Conservation (phyloP, 1,284 basidiomycete genomes). For the Cryptococcus sp. region DNA sequence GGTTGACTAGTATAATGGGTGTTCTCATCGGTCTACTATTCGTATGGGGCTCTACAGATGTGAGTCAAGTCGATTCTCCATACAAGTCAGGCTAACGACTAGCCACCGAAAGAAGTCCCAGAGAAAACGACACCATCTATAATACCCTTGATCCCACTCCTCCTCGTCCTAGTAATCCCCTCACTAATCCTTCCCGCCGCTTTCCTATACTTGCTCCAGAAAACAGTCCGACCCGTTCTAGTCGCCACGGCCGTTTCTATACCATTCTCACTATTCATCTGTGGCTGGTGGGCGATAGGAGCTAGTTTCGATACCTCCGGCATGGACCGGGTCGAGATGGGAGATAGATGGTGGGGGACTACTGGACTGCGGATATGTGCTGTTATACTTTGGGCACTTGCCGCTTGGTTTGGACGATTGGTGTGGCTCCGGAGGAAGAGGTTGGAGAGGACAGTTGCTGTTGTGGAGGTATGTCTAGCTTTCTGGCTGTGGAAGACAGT, state of each 20-base stretch:
- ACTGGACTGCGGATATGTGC: slow-evolving; percentile 70
- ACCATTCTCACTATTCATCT: slow-evolving; percentile 72
- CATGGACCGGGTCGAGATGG: slow-evolving; percentile 60
- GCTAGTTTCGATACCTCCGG: slow-evolving; percentile 83
- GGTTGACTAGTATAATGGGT: slow-evolving; percentile 36
- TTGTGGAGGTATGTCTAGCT: slow-evolving; percentile 56
- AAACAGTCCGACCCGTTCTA: slow-evolving; percentile 77
- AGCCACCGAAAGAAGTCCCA: slow-evolving; percentile 25
- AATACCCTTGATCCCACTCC: slow-evolving; percentile 75
- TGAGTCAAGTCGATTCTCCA: slow-evolving; percentile 20
- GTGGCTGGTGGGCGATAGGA: slow-evolving; percentile 79
- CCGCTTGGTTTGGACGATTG: slow-evolving; percentile 65
- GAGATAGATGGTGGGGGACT: slow-evolving; percentile 65
- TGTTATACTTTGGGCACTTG: slow-evolving; percentile 65
- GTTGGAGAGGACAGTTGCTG: slow-evolving; percentile 55
- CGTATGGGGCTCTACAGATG: slow-evolving; percentile 48
- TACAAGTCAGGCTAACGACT: background rate
- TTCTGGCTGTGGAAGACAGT: background rate
- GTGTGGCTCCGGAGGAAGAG: slow-evolving; percentile 62
- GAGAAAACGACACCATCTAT: slow-evolving; percentile 45
- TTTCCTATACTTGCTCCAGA: slow-evolving; percentile 69
- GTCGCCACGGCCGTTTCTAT: slow-evolving; percentile 72
- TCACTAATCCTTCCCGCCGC: slow-evolving; percentile 68
- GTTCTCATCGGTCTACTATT: slow-evolving; percentile 42
- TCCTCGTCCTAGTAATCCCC: slow-evolving; percentile 69